phyloP scores from a whole-genome alignment of 257 asterid genomes.

The Craterostigma plantagineum region DNA sequence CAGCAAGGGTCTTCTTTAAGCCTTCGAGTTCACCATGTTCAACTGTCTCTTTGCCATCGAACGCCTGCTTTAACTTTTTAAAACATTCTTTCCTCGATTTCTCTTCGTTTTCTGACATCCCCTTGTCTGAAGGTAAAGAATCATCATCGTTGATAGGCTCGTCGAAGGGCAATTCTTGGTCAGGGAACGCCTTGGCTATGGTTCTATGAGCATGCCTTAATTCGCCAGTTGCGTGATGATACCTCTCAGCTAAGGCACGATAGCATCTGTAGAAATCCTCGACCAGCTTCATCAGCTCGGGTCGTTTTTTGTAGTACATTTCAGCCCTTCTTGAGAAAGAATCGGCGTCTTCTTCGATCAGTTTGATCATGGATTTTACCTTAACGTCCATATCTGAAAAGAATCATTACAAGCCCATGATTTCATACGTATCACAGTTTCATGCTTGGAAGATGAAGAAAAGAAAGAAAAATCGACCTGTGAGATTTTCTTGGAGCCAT shows the following conservation, averaged over 20 bases:
- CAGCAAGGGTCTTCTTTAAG: constrained; percentile 39
- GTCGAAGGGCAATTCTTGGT: constrained; percentile 39
- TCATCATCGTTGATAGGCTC: too few relatives aligned
- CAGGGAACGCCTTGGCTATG: constrained; percentile 69
- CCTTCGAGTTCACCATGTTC: constrained; percentile 42
- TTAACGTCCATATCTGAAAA: constrained; percentile 68
- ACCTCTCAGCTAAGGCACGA: constrained; percentile 81
- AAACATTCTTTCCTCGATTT: constrained; percentile 9
- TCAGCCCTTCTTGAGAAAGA: constrained; percentile 89
- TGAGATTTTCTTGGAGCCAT: constrained; percentile 40
- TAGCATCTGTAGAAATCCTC: constrained; percentile 95
- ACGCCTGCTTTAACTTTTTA: constrained; percentile 28
- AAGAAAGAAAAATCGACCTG: too few relatives aligned
- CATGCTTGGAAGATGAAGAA: background rate
- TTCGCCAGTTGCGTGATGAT: constrained; percentile 78
- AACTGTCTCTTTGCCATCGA: constrained; percentile 34
- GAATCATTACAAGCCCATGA: background rate
- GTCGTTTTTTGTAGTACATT: constrained; percentile 87
- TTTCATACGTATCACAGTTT: too few relatives aligned
- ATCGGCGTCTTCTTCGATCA: constrained; percentile 92
- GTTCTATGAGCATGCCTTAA: constrained; percentile 75
- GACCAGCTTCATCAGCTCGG: constrained; percentile 85
- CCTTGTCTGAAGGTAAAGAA: constrained; percentile 31
- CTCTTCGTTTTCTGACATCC: constrained; percentile 2
- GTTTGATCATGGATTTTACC: constrained; percentile 81